Evolutionary conservation across 371 early-diverging fungal genomes (phyloP).

Genomic region (Gilbertella persicaria): DNA sequence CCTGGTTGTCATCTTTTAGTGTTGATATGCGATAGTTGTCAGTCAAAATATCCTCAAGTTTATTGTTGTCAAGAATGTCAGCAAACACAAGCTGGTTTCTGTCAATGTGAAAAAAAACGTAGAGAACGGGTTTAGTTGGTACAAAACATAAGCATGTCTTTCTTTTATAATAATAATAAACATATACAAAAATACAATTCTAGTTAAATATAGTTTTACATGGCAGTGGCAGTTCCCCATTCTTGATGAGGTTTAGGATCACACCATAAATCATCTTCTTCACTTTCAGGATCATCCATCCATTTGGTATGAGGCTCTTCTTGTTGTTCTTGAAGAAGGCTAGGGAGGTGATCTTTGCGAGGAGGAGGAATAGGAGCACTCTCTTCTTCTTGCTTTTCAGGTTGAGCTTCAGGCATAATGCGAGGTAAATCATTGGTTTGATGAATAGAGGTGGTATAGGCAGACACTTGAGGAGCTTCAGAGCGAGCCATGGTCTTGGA

Average conservation of each 20-base stretch:
- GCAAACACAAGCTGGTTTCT: constrained; percentile 22
- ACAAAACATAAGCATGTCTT: neutral
- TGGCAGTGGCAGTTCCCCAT: constrained; percentile 2
- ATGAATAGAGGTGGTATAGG: constrained; percentile 17
- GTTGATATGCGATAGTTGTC: constrained; percentile 33
- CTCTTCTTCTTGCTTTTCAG: neutral
- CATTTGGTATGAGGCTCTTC: constrained; percentile 26
- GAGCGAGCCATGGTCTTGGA: constrained; percentile 19
- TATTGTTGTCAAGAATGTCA: constrained; percentile 43
- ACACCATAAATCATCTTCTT: constrained; percentile 20
- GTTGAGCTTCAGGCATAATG: constrained; percentile 15
- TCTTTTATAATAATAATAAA: neutral
- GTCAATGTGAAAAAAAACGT: constrained; percentile 39
- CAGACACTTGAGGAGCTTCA: constrained; percentile 14
- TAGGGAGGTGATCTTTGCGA: constrained; percentile 7
- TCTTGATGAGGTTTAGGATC: constrained; percentile 4
- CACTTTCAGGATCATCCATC: constrained; percentile 42
- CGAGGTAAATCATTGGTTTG: constrained; percentile 21
- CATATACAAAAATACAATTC: neutral
- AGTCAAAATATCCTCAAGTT: neutral
- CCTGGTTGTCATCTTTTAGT: constrained; percentile 40
- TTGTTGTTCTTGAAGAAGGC: constrained; percentile 1
- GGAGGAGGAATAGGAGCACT: constrained; percentile 15
- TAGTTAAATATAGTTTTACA: neutral
- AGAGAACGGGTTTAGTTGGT: constrained; percentile 12